phyloP scores from a whole-genome alignment of 1,139 yeast genomes.

The Diutina siamensis region DNA sequence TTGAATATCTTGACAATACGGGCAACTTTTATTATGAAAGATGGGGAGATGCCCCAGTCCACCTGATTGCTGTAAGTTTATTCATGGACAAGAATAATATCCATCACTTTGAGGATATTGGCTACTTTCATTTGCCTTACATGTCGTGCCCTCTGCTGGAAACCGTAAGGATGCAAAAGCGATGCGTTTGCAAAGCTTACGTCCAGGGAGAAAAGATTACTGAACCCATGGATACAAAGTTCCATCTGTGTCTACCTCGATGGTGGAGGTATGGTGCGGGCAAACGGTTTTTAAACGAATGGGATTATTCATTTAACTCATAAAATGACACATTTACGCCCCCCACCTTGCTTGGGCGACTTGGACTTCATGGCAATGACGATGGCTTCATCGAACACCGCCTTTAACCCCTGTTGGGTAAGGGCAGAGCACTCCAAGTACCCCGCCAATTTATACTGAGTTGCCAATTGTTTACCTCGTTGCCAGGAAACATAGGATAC shows the following conservation, averaged over 20 bases:
- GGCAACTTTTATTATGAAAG: slow-evolving; percentile 89
- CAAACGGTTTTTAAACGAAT: slow-evolving; percentile 34
- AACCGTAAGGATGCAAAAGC: slow-evolving; percentile 37
- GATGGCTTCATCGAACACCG: slow-evolving; percentile 93
- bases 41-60: slow-evolving; percentile 99
- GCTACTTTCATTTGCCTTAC: slow-evolving; percentile 79
- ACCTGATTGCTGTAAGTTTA: slow-evolving; percentile 62
- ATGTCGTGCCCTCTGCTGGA: slow-evolving; percentile 62
- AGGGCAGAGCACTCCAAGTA: slow-evolving; percentile 97
- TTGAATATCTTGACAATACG: slow-evolving; percentile 52
- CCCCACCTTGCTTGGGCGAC: not conserved
- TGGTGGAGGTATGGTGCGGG: slow-evolving; percentile 80
- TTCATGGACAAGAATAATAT: slow-evolving; percentile 57
- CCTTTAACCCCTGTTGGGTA: slow-evolving; percentile 90
- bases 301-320: slow-evolving; percentile 9
- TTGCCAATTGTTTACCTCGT: slow-evolving; percentile 81
- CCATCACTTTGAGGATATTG: slow-evolving; percentile 86
- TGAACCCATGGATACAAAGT: slow-evolving; percentile 40
- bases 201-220: slow-evolving; percentile 26
- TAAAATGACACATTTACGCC: not conserved
- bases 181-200: slow-evolving; percentile 57
- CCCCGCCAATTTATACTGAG: slow-evolving; percentile 87
- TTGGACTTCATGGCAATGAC: slow-evolving; percentile 23
- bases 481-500: too few species aligned
- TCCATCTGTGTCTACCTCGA: slow-evolving; percentile 63